Conservation (phyloP, 2,329 filamentous ascomycete species). For the Leptographium flavum region DNA sequence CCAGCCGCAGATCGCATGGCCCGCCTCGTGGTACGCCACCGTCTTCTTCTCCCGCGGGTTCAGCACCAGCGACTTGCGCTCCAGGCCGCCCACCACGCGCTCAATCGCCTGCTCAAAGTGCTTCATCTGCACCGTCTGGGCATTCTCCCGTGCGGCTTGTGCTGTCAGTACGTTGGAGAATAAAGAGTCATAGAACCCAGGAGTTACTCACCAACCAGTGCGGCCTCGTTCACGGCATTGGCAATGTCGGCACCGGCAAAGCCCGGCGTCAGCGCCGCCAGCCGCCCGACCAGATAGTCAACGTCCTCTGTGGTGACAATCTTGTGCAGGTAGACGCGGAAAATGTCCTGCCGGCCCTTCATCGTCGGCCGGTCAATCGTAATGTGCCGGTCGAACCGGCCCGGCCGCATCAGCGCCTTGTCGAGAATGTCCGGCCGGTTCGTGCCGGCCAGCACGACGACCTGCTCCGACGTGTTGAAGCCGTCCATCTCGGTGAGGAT, state of each 20-base stretch:
- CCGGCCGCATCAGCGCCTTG: slow-evolving; percentile 89
- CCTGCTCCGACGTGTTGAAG: slow-evolving; percentile 92
- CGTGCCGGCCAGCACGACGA: slow-evolving; percentile 91
- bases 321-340: slow-evolving; percentile 85
- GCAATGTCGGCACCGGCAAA: slow-evolving; percentile 97
- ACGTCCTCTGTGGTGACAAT: slow-evolving; percentile 87
- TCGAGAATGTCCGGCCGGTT: slow-evolving; percentile 92
- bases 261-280: slow-evolving; percentile 84
- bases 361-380: slow-evolving; percentile 90
- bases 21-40: slow-evolving; percentile 52
- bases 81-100: slow-evolving; percentile 86
- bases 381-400: slow-evolving; percentile 94
- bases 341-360: slow-evolving; percentile 92
- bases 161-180: slow-evolving; percentile 23
- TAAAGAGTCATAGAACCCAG: not conserved
- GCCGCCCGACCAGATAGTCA: slow-evolving; percentile 73
- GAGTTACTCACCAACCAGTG: slow-evolving; percentile 60
- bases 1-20: slow-evolving; percentile 97
- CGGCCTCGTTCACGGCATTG: slow-evolving; percentile 96
- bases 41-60: slow-evolving; percentile 80
- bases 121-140: slow-evolving; percentile 66
- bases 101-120: slow-evolving; percentile 98
- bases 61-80: slow-evolving; percentile 93
- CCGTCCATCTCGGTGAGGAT: slow-evolving; percentile 99
- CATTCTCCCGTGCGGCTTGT: slow-evolving; percentile 71